These are phyloP conservation scores for Eutypella sp. DNA, from an alignment of 2,329 filamentous ascomycete genomes.

Conservation along the genomic window DNA sequence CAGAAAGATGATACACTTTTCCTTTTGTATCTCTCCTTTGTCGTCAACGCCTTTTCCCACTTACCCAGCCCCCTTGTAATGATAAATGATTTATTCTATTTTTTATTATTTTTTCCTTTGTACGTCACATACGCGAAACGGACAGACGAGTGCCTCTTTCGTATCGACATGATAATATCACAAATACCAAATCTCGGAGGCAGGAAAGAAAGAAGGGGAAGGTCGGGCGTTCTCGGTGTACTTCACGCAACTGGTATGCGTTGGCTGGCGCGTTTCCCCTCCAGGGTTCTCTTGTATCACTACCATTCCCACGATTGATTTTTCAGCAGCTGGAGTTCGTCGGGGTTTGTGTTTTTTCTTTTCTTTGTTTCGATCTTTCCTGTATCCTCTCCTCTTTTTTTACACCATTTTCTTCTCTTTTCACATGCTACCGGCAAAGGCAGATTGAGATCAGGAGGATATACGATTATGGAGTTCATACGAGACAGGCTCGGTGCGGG, in stretches of 20 bases:
- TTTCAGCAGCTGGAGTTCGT: too few relatives aligned
- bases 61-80: conserved; percentile 14
- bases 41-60: conserved; percentile 4
- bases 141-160: not conserved
- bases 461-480: too few relatives aligned
- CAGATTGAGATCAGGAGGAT: too few relatives aligned
- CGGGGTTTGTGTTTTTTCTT: too few relatives aligned
- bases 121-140: not conserved
- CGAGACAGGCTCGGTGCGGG: too few relatives aligned
- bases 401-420: too few relatives aligned
- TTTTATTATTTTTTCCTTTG: conserved; percentile 1
- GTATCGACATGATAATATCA: not conserved
- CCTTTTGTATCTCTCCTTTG: conserved; percentile 1
- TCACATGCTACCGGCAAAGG: too few relatives aligned
- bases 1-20: conserved; percentile 1
- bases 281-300: conserved; percentile 16
- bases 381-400: too few relatives aligned
- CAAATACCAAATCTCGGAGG: conserved; percentile 23
- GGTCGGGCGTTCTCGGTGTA: conserved; percentile 15
- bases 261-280: conserved; percentile 3
- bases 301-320: too few relatives aligned
- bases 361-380: too few relatives aligned
- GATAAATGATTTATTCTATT: conserved; percentile 19
- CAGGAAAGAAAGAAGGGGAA: conserved; percentile 1
- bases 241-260: conserved; percentile 1